Conservation (phyloP, 2,329 filamentous ascomycete species). For the Neofusicoccum laricinum region DNA sequence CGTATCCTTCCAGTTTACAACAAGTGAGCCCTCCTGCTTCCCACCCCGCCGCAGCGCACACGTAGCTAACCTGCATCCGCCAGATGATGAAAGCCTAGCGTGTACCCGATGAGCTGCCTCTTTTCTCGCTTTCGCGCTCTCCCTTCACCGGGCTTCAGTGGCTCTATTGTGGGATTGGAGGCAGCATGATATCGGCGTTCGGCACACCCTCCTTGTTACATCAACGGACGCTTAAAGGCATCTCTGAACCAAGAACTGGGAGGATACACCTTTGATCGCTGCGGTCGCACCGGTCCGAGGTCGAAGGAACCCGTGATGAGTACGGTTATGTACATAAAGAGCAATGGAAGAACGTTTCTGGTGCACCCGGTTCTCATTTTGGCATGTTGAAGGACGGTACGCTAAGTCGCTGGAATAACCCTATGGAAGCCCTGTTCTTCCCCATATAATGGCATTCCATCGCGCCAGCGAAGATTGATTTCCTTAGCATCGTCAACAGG, state of each 20-base stretch:
- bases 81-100: slow-evolving; percentile 99
- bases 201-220: slow-evolving; percentile 98
- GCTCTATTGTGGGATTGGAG: slow-evolving; percentile 65
- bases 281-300: slow-evolving; percentile 10
- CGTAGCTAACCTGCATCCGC: slow-evolving; percentile 30
- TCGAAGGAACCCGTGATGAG: slow-evolving; percentile 26
- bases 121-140: slow-evolving; percentile 72
- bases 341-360: not conserved
- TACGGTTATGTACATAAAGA: slow-evolving; percentile 2
- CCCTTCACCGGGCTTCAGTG: slow-evolving; percentile 86
- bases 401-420: not conserved
- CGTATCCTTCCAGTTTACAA: slow-evolving; percentile 99
- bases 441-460: slow-evolving; percentile 11
- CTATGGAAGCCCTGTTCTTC: not conserved
- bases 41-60: not conserved
- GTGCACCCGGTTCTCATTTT: not conserved
- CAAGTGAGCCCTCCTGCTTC: slow-evolving; percentile 62
- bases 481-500: slow-evolving; percentile 16
- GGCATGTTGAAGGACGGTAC: not conserved
- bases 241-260: slow-evolving; percentile 79
- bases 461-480: slow-evolving; percentile 3
- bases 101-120: slow-evolving; percentile 86
- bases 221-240: slow-evolving; percentile 95
- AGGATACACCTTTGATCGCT: slow-evolving; percentile 27
- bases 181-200: slow-evolving; percentile 97